A percentile compares a stretch with the other conserved stretches of the same genome.
Evolutionary conservation across 2,329 filamentous ascomycete genomes (phyloP).

Genomic region (Acrocalymma vagum): DNA sequence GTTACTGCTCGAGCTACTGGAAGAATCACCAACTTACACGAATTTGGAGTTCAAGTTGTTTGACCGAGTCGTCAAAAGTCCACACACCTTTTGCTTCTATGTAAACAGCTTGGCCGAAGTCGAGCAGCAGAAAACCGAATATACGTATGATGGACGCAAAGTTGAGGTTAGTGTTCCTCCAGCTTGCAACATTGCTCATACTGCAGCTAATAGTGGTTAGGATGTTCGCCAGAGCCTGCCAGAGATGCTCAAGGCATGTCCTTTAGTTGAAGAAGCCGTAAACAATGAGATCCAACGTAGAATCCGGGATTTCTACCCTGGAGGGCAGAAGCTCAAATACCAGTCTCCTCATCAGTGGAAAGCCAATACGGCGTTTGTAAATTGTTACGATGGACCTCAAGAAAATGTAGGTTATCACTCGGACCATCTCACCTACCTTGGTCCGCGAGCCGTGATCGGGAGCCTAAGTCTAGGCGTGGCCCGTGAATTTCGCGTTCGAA

Average conservation of each 20-base stretch:
- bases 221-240: conserved; percentile 81
- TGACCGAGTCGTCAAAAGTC: conserved; percentile 83
- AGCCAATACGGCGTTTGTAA: conserved; percentile 92
- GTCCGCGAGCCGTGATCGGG: conserved; percentile 86
- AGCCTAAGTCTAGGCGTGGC: conserved; percentile 90
- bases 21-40: conserved; percentile 75
- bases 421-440: conserved; percentile 92
- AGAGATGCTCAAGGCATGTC: conserved; percentile 74
- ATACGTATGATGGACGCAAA: conserved; percentile 82
- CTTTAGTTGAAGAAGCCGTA: conserved; percentile 76
- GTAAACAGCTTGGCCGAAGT: conserved; percentile 78
- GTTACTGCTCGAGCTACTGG: conserved; percentile 77
- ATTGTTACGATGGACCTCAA: conserved; percentile 84
- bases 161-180: conserved; percentile 62
- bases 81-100: conserved; percentile 85
- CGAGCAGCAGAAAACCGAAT: conserved; percentile 76
- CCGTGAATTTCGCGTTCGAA: conserved; percentile 89
- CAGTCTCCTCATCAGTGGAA: conserved; percentile 79
- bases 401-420: conserved; percentile 92
- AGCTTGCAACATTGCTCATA: background rate
- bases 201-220: conserved; percentile 15
- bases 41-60: conserved; percentile 84
- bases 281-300: conserved; percentile 79
- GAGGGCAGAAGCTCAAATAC: conserved; percentile 76
- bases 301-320: conserved; percentile 73